Percentiles rank a stretch among this genome's conserved stretches.
Conservation (phyloP, 306 rosid genomes). For the Casuarina equisetifolia region DNA sequence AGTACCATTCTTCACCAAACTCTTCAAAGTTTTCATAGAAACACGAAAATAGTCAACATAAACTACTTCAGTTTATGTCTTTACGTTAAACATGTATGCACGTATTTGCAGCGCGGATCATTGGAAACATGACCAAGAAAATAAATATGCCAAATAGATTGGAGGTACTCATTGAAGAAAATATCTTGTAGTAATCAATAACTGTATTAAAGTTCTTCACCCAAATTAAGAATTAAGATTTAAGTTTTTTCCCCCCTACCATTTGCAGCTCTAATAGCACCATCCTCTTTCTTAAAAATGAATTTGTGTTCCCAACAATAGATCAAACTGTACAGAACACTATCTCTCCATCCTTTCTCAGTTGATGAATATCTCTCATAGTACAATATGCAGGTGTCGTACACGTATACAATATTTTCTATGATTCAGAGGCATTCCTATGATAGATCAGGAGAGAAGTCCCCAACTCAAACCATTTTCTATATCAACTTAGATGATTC, state of each 20-base stretch:
- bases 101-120: not conserved
- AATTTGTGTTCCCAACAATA: not conserved
- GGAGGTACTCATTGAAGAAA: not conserved
- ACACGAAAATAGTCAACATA: not conserved
- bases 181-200: not conserved
- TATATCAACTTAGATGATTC: not conserved
- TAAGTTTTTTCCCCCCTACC: not conserved
- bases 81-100: too few relatives aligned
- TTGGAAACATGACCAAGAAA: not conserved
- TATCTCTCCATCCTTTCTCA: not conserved
- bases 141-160: not conserved
- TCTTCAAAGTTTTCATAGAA: not conserved
- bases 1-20: slow-evolving; percentile 4
- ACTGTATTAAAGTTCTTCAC: not conserved
- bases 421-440: not conserved
- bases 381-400: not conserved
- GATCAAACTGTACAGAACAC: not conserved
- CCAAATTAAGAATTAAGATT: slow-evolving; percentile 1
- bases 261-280: not conserved
- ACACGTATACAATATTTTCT: not conserved
- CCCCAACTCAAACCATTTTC: not conserved
- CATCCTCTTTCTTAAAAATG: not conserved
- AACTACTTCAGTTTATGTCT: not conserved
- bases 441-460: not conserved
- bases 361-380: not conserved